Conservation (phyloP, 306 rosid species). For the Lagenaria siceraria region DNA sequence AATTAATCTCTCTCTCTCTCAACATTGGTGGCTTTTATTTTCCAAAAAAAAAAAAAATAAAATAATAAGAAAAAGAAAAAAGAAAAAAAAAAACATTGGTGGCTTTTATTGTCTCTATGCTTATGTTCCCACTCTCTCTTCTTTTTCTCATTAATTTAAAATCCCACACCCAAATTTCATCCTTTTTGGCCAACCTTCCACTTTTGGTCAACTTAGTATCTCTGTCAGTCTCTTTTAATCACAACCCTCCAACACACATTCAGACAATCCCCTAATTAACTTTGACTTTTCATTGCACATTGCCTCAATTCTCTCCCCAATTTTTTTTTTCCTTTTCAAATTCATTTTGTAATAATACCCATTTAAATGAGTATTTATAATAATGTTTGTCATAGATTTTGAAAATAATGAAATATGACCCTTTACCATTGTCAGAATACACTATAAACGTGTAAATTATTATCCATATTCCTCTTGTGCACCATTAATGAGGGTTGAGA, state of each 20-base stretch:
- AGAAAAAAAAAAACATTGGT: constrained; percentile 15
- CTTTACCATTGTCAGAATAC: too few species aligned
- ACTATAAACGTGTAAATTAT: too few species aligned
- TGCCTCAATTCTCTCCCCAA: constrained; percentile 8
- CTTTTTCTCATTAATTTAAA: neutral
- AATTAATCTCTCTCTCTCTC: constrained; percentile 25
- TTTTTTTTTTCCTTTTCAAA: neutral
- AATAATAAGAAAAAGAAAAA: neutral
- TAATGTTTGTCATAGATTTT: too few species aligned
- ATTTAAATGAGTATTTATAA: too few species aligned
- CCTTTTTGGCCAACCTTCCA: neutral
- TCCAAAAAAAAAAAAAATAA: neutral
- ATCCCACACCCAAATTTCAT: neutral
- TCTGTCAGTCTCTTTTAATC: constrained; percentile 55
- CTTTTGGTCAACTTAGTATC: constrained; percentile 52
- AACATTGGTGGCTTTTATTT: constrained; percentile 38
- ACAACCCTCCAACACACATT: constrained; percentile 52
- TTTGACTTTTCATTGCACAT: constrained; percentile 53
- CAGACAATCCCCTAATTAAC: constrained; percentile 46
- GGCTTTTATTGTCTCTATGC: constrained; percentile 44
- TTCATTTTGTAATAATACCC: neutral
- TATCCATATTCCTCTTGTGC: too few species aligned
- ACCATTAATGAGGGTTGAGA: too few species aligned
- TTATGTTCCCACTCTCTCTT: constrained; percentile 44
- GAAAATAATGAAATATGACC: too few species aligned